Evolutionary conservation across 441 rosid species (phyloP), one percentile per base, ranked within the genome.

Genomic region (Adansonia madagascariensis): DNA sequence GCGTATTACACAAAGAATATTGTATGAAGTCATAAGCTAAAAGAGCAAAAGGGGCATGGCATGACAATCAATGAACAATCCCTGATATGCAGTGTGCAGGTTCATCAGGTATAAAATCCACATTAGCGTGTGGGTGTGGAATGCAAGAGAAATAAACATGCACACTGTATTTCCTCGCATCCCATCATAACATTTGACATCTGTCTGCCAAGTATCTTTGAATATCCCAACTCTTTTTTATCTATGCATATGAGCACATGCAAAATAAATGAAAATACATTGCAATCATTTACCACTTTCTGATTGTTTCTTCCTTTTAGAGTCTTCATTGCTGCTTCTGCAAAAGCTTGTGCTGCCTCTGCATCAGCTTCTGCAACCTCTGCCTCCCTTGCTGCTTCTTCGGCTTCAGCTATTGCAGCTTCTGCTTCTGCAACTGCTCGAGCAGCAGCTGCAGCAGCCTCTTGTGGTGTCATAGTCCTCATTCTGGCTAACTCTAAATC

Each of bases 391-490:
- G 91, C 91, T 81, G 98, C 99, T 88, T 87, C 94, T 80, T 94
- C 98, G 67, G 99, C 99, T 77, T 83, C 94, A 7, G 91, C 94
- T 47, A 91, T 89, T 53, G 96, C 97, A 82, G 89, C 91, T 82
- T 94, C 98, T 71, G 99, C 98, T 82, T 92, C 96, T 22, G 92
- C 92, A 82, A 96, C 99, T 73, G 97, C 98, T 80, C 78, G 90
- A 69, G 94, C 94, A 63, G 99, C 98, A 75, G 90, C 90, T 8
- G 84, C 88, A 61, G 94, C 93, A n/a, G 98, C 99, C 85, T 94
- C 98, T 50, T 87, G 83, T 15, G 92, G 87, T 64, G 88, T 89
- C 98, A 94, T 89, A 66, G 79, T 89, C 86, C 89, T 87, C 91
- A 95, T 94, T 83, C 81, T 89, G 44, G 90, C 90, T 56, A 96